Base-by-base conservation (phyloP, 805 yeast genomes). In the Candida berthetii region DNA sequence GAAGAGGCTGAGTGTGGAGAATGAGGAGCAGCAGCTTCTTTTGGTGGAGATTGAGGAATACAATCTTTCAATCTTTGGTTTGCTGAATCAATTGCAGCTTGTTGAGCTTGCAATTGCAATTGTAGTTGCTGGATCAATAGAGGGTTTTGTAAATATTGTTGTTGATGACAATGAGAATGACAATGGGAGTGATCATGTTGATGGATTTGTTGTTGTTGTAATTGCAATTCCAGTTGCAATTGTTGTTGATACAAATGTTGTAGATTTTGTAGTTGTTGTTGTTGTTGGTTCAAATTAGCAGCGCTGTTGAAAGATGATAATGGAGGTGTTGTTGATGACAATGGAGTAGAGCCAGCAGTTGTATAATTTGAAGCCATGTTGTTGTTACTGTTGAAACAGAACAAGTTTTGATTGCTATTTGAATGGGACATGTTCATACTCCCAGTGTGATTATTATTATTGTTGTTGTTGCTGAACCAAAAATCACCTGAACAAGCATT, bases 141-240 rank as follows among this genome's bases (percentile, higher is more conserved):
- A 6, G 14, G 33, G 4, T n/a, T 7, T 31, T 31, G 33, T 31
- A 15, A 16, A n/a, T 13, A 16, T 31, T 31, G 33, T 31, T 25
- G 28, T 25, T 25, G 28, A 25, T 25, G 28, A 11, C 11, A 8
- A 11, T 25, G 11, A 25, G 28, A 25, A 11, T 7, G 7, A n/a
- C 14, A 8, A n/a, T 27, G 48, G 33, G 34, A 8, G 48, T 46
- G 41, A 29, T 47, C 41, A 47, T n/a, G n/a, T n/a, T n/a, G n/a
- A n/a, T n/a, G n/a, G n/a, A n/a, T n/a, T n/a, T 34, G 58, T 37
- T 53, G 60, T 37, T 53, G 55, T 36, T 57, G 53, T 36, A 58
- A 20, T 31, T 55, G 58, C 8, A 62, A 43, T 43, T 60, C 58
- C 16, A 44, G 25, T 41, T 49, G 58, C 19, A 52, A 44, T 36